Base-by-base conservation (phyloP, 2,329 filamentous ascomycete species). In the Hypoxylon sp. region DNA sequence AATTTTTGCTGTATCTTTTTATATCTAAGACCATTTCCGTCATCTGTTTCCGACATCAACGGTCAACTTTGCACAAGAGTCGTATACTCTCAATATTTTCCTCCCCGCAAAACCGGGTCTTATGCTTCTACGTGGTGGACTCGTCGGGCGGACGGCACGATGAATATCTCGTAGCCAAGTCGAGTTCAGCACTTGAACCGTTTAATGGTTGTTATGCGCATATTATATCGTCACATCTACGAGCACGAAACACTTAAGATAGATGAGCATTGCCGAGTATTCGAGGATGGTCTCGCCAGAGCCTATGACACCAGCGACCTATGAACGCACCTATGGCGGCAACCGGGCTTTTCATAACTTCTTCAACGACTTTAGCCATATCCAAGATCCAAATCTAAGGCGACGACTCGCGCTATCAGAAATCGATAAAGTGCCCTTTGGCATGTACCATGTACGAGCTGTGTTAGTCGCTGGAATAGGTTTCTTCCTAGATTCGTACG, bases 401-500 rank as follows among this genome's bases (percentile, higher is more conserved):
- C 86, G 93, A 70, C 87, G 92, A 61, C 86, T 93, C 63, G 92
- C 92, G 23, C 86, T 95, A 61, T 91, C 91, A 9, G 90, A 94
- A 75, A 93, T 94, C 72, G 91, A 94, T 82, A 92, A 92, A 81
- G 89, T 91, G 2, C 89, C 89, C 0, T 93, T 94, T 75, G 90
- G 91, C 72, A 88, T 91, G 82, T 91, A 92, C 78, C 92, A 94
- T 80, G 84, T 94, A 25, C 88, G 92, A 50, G 90, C 91, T 60
- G 85, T 93, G 2, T 79, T 92, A 5, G 92, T 95, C 2, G 92
- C 92, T 25, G 93, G 93, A 52, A 90, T 93, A 64, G 93, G 93
- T 56, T 95, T 96, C 83, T 93, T 95, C 77, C 90, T 93, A 50
- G 93, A 94, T 78, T 90, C 91, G 11, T 95, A 95, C 80, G 89